Evolutionary conservation across 805 yeast genomes (phyloP).

Genomic region (Myxozyma melibiosi): DNA sequence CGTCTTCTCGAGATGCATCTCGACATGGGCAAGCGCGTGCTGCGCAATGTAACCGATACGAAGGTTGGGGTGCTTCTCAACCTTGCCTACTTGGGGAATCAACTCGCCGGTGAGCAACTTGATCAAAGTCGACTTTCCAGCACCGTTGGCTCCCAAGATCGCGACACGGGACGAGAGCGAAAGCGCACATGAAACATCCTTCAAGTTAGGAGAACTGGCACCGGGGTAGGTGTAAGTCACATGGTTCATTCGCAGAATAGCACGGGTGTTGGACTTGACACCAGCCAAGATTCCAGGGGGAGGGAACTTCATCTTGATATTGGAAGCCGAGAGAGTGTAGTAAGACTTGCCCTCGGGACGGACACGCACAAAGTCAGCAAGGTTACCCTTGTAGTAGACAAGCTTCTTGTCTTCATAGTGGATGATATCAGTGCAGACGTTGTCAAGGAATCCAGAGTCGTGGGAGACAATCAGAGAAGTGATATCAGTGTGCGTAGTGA

Average conservation of each 20-base stretch:
- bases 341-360: constrained; percentile 97
- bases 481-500: constrained; percentile 77
- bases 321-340: constrained; percentile 88
- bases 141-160: constrained; percentile 96
- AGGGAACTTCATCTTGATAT: constrained; percentile 96
- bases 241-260: constrained; percentile 83
- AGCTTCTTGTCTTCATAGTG: constrained; percentile 95
- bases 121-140: constrained; percentile 96
- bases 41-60: constrained; percentile 99
- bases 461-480: constrained; percentile 96
- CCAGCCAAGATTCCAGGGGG: constrained; percentile 98
- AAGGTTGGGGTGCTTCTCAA: constrained; percentile 96
- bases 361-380: constrained; percentile 85
- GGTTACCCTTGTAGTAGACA: constrained; percentile 93
- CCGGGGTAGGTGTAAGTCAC: constrained; percentile 93
- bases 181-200: constrained; percentile 81
- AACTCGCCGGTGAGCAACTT: constrained; percentile 91
- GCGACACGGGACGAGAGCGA: constrained; percentile 97
- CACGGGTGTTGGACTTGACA: constrained; percentile 90
- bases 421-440: constrained; percentile 93
- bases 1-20: constrained; percentile 94
- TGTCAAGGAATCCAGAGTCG: constrained; percentile 94
- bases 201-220: constrained; percentile 77
- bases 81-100: constrained; percentile 81
- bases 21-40: constrained; percentile 97